Base-by-base conservation (phyloP, 805 yeast species). In the Blastobotrys parvus region DNA sequence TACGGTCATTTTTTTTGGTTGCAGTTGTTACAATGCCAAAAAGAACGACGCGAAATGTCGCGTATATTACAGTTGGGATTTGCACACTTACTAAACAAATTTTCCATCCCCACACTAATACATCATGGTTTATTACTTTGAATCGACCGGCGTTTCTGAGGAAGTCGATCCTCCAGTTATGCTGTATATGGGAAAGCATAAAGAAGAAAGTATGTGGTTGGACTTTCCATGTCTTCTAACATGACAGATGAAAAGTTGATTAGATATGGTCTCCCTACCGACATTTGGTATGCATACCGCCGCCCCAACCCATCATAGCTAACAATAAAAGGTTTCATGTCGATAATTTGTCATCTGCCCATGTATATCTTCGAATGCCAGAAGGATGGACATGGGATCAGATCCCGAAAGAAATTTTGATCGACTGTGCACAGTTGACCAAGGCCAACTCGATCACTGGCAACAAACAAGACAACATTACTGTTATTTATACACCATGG, bases 361-460 rank as follows among this genome's bases (percentile, higher is more conserved):
- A 85, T 57, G 71, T 85, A 7, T 85, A 85, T 53, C 63, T 82
- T 21, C 72, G 85, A 44, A 60, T 80, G 17, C 64, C 69, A 2
- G 74, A 70, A 18, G 78, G 73, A 42, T 53, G 54, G 52, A 38
- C 47, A 4, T 62, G 74, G 58, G 73, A 68, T 3, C 64, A 63
- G 20, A 72, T 82, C 15, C 82, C 82, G 1, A 65, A 67, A 13
- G 70, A 62, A 2, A 64, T 81, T 0, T 56, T 83, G 8, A 61
- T 57, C n/a, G 80, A 74, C 47, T 73, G 80, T 38, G 80, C 81
- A 1, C 94, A 84, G 53, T 64, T 85, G 44, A 80, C 90, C 22
- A 82, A 84, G 58, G 82, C 85, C 8, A 80, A 80, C 57, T 81
- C 89, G 3, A 82, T 83, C 30, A 77, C 78, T 55, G 92, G 85